Evolutionary conservation across 305 asterid genomes (phyloP).

Genomic region (Fraxinus platypoda): DNA sequence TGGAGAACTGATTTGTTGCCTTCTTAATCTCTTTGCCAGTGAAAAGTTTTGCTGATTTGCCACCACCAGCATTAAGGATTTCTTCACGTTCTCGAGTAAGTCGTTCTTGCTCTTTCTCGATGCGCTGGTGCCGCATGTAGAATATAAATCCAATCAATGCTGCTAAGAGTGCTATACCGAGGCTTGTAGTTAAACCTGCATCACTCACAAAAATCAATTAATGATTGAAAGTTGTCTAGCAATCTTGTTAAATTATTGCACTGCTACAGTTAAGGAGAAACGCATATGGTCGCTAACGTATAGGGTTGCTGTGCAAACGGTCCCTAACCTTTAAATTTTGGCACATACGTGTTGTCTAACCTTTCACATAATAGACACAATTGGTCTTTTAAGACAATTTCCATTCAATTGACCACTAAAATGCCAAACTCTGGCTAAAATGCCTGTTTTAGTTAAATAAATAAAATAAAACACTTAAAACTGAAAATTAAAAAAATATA

Average conservation of each 20-base stretch:
- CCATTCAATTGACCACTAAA: background rate
- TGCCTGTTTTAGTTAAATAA: too few relatives aligned
- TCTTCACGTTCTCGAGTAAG: slow-evolving; percentile 70
- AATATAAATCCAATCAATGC: slow-evolving; percentile 38
- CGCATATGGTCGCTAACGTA: background rate
- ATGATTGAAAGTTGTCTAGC: background rate
- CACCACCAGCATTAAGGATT: slow-evolving; percentile 75
- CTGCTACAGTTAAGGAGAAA: background rate
- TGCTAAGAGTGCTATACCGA: slow-evolving; percentile 46
- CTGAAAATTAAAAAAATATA: too few relatives aligned
- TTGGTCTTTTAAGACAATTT: background rate
- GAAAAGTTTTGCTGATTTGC: slow-evolving; percentile 61
- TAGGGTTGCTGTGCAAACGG: background rate
- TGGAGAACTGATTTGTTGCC: slow-evolving; percentile 74
- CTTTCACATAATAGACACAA: background rate
- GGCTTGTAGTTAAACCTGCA: slow-evolving; percentile 61
- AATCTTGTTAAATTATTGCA: background rate
- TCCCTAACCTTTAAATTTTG: background rate
- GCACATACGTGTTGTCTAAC: background rate
- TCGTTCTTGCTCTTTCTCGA: slow-evolving; percentile 55
- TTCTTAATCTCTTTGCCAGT: slow-evolving; percentile 70
- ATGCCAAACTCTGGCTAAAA: background rate
- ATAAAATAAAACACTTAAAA: too few relatives aligned
- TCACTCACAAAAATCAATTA: background rate
- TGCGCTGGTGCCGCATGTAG: slow-evolving; percentile 53